Percentiles rank a stretch among this genome's conserved stretches.
Evolutionary conservation across 2,329 filamentous ascomycete genomes (phyloP).

Genomic region (Ilyonectria mors-panacis): DNA sequence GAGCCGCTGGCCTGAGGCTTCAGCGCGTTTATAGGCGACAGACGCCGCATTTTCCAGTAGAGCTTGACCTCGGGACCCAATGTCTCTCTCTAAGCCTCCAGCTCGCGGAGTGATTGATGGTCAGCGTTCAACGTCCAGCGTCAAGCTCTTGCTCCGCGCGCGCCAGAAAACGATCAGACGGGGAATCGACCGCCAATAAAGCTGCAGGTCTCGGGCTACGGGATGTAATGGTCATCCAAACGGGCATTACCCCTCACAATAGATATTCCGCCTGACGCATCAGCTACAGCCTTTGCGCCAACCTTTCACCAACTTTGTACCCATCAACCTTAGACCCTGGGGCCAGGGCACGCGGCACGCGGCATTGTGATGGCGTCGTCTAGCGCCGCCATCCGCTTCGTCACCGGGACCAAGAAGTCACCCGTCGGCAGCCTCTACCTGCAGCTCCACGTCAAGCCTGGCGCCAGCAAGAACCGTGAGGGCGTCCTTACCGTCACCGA

Average conservation of each 20-base stretch:
- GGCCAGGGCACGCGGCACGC: not conserved
- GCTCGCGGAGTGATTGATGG: not conserved
- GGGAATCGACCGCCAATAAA: constrained; percentile 23
- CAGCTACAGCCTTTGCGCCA: constrained; percentile 21
- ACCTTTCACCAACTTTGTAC: constrained; percentile 12
- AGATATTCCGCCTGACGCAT: constrained; percentile 32
- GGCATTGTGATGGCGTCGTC: constrained; percentile 46
- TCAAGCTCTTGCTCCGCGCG: constrained; percentile 10
- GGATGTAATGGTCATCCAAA: constrained; percentile 30
- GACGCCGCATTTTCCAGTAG: constrained; percentile 38
- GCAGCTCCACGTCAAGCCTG: constrained; percentile 77
- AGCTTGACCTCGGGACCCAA: not conserved
- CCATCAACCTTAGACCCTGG: constrained; percentile 3
- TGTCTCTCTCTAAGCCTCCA: not conserved
- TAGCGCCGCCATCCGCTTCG: constrained; percentile 60
- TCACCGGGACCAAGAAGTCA: constrained; percentile 64
- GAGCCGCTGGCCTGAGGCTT: constrained; percentile 40
- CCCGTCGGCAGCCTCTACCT: constrained; percentile 67
- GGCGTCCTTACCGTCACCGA: constrained; percentile 72
- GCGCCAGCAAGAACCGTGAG: constrained; percentile 72
- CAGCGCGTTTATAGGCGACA: constrained; percentile 46
- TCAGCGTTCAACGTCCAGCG: not conserved
- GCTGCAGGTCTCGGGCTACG: constrained; percentile 23
- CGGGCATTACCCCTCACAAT: constrained; percentile 40
- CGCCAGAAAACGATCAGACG: not conserved